Conservation (phyloP, 2,329 filamentous ascomycete genomes). For the Ophiostoma piceae region DNA sequence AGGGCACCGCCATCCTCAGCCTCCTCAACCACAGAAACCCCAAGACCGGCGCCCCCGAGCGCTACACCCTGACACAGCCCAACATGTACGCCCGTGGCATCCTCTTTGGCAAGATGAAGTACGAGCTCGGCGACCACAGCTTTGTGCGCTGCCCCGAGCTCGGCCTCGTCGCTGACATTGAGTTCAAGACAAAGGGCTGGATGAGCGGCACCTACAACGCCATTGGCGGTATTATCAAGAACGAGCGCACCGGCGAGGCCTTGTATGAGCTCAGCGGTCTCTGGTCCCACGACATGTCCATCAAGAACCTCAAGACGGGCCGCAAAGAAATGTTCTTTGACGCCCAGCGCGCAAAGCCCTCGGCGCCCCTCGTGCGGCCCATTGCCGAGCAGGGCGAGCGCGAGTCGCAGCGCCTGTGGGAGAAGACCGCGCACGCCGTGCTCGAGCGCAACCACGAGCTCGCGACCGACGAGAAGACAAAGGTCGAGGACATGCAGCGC, state of each 20-base stretch:
- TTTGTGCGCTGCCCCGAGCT: slow-evolving; percentile 87
- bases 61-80: slow-evolving; percentile 91
- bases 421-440: slow-evolving; percentile 73
- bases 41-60: slow-evolving; percentile 62
- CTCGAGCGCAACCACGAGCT: slow-evolving; percentile 78
- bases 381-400: slow-evolving; percentile 81
- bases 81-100: slow-evolving; percentile 99
- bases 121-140: slow-evolving; percentile 94
- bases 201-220: slow-evolving; percentile 95
- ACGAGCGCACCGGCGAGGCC: slow-evolving; percentile 76
- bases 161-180: slow-evolving; percentile 80
- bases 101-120: slow-evolving; percentile 98
- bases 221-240: slow-evolving; percentile 86
- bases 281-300: slow-evolving; percentile 93
- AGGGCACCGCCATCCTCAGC: slow-evolving; percentile 82
- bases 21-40: slow-evolving; percentile 71
- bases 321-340: slow-evolving; percentile 89
- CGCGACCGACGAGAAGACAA: slow-evolving; percentile 93
- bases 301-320: slow-evolving; percentile 81
- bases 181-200: slow-evolving; percentile 98
- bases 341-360: slow-evolving; percentile 70
- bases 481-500: slow-evolving; percentile 86
- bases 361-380: slow-evolving; percentile 66
- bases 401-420: slow-evolving; percentile 87
- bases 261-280: slow-evolving; percentile 88